These are phyloP conservation scores for Claviceps monticola DNA, from an alignment of 2,329 filamentous ascomycete species.

Conservation along the genomic window DNA sequence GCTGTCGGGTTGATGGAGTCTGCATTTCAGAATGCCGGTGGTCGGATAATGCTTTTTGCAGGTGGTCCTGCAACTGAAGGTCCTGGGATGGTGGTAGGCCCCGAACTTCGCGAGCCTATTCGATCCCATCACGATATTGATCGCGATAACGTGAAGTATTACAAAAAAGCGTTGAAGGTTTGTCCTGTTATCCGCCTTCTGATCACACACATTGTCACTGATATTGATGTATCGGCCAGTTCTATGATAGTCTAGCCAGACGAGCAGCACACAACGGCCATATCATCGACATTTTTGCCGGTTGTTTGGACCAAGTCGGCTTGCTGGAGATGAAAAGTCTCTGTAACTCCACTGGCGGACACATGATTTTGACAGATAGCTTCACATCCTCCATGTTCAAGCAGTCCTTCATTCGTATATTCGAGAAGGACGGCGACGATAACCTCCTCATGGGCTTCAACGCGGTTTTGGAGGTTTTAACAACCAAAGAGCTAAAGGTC, in stretches of 20 bases:
- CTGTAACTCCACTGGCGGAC: slow-evolving; percentile 87
- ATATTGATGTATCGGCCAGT: slow-evolving; percentile 32
- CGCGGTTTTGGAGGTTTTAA: slow-evolving; percentile 85
- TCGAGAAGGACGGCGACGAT: slow-evolving; percentile 91
- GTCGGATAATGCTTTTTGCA: slow-evolving; percentile 92
- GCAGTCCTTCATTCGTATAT: slow-evolving; percentile 92
- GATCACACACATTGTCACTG: background rate
- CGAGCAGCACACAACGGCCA: slow-evolving; percentile 92
- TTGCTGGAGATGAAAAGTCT: slow-evolving; percentile 96
- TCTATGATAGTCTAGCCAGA: slow-evolving; percentile 90
- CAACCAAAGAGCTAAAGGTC: slow-evolving; percentile 95
- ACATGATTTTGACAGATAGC: slow-evolving; percentile 96
- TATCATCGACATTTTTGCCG: slow-evolving; percentile 94
- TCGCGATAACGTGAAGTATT: slow-evolving; percentile 97
- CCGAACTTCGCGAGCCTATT: slow-evolving; percentile 90
- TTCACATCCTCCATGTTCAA: slow-evolving; percentile 99
- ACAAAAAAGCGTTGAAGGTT: slow-evolving; percentile 96
- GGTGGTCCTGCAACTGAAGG: slow-evolving; percentile 92
- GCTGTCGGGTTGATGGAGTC: slow-evolving; percentile 86
- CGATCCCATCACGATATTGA: slow-evolving; percentile 98
- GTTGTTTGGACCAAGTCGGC: slow-evolving; percentile 93
- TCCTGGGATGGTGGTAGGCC: slow-evolving; percentile 90
- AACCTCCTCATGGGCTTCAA: slow-evolving; percentile 98
- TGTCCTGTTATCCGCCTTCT: slow-evolving; percentile 8
- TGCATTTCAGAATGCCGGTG: slow-evolving; percentile 89